Evolutionary conservation across 1,139 yeast species (phyloP).

Genomic region (Geotrichum citri-aurantii): DNA sequence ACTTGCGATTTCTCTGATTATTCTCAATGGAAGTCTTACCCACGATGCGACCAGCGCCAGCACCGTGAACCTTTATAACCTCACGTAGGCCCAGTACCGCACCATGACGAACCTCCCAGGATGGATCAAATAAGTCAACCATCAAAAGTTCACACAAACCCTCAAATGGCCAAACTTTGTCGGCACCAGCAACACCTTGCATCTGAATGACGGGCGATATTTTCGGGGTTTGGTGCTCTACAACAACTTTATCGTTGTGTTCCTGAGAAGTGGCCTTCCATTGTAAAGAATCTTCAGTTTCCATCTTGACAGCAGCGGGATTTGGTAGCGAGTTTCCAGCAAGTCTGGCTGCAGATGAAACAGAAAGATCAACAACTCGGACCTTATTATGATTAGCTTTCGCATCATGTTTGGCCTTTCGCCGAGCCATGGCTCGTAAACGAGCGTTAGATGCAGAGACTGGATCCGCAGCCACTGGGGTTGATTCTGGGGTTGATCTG

Average conservation of each 20-base stretch:
- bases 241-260: slow-evolving; percentile 74
- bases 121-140: slow-evolving; percentile 74
- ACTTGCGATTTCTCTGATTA: slow-evolving; percentile 54
- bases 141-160: slow-evolving; percentile 87
- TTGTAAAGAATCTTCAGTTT: slow-evolving; percentile 16
- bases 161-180: slow-evolving; percentile 90
- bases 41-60: slow-evolving; percentile 75
- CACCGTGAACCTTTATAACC: slow-evolving; percentile 75
- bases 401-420: slow-evolving; percentile 81
- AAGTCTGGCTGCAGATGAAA: slow-evolving; percentile 65
- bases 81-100: slow-evolving; percentile 92
- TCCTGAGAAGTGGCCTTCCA: slow-evolving; percentile 67
- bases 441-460: slow-evolving; percentile 56
- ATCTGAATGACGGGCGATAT: slow-evolving; percentile 67
- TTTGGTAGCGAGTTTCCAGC: slow-evolving; percentile 21
- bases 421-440: slow-evolving; percentile 86
- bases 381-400: slow-evolving; percentile 51
- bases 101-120: slow-evolving; percentile 96
- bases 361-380: slow-evolving; percentile 67
- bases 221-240: slow-evolving; percentile 69
- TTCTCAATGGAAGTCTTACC: slow-evolving; percentile 61
- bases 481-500: slow-evolving; percentile 21
- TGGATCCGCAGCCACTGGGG: slow-evolving; percentile 21
- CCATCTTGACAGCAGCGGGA: slow-evolving; percentile 21
- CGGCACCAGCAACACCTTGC: slow-evolving; percentile 63